These are phyloP conservation scores for Linderina pennispora DNA, from an alignment of 192 early-diverging fungal genomes.

Conservation along the genomic window DNA sequence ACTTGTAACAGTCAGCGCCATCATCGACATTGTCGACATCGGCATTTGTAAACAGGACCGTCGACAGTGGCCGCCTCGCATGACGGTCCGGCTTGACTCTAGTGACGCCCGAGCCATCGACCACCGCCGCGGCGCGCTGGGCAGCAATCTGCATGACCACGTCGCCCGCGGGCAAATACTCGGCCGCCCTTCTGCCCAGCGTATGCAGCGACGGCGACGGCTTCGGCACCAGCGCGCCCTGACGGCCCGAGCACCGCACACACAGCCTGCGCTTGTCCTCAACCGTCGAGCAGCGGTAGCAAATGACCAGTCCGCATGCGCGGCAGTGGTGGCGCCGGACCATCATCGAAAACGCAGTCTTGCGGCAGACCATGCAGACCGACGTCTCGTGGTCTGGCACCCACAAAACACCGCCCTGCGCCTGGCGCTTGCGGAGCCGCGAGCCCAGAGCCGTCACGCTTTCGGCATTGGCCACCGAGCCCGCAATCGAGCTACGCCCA, in stretches of 20 bases:
- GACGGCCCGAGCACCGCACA: slow-evolving; percentile 13
- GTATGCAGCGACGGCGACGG: slow-evolving; percentile 21
- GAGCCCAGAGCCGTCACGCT: background rate
- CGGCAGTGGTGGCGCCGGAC: slow-evolving; percentile 48
- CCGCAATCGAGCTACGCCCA: slow-evolving; percentile 40
- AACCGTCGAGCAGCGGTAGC: slow-evolving; percentile 43
- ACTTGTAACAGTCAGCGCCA: too few species aligned
- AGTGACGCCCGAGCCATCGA: background rate
- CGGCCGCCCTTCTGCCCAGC: slow-evolving; percentile 23
- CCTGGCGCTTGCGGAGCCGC: slow-evolving; percentile 6
- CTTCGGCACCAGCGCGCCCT: slow-evolving; percentile 1
- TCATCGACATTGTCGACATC: background rate
- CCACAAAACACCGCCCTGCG: slow-evolving; percentile 34
- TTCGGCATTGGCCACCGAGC: background rate
- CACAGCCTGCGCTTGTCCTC: slow-evolving; percentile 18
- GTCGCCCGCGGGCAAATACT: slow-evolving; percentile 21
- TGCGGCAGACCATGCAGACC: slow-evolving; percentile 48
- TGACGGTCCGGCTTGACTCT: background rate
- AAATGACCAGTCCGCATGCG: slow-evolving; percentile 43
- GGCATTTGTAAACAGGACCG: background rate
- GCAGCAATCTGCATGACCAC: slow-evolving; percentile 26
- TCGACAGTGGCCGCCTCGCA: background rate
- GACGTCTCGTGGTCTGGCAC: slow-evolving; percentile 41
- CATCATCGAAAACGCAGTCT: slow-evolving; percentile 47
- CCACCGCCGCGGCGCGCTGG: slow-evolving; percentile 5